Base-by-base conservation (phyloP, 1,284 basidiomycete species). In the Anthracocystis walkeri region DNA sequence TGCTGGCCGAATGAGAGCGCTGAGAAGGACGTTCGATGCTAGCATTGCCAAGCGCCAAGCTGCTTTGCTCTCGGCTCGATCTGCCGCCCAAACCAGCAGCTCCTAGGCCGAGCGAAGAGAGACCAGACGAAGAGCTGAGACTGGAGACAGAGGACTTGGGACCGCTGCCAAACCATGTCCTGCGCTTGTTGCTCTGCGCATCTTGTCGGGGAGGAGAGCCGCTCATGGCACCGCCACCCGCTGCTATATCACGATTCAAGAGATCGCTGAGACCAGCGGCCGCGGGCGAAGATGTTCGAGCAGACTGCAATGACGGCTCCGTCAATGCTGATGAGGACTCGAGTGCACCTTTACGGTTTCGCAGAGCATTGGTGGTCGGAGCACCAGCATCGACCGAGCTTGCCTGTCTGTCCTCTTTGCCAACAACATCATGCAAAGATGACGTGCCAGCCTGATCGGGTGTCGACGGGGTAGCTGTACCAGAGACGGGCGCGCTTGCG, bases 11-110 rank as follows among this genome's bases (percentile, higher is more conserved):
- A 49, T 72, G 54, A 2, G 58, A 58, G 12, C 64, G 68, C n/a
- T 67, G 65, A 5, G 57, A 65, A 11, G 65, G 72, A 23, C 72
- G 61, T 25, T 75, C 66, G 21, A 80, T 72, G 57, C 78, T 80
- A 31, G 80, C 80, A 38, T 71, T 80, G 18, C 80, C 80, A 33
- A 79, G 74, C 3, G 80, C 80, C 25, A 82, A 50, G 53, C 80
- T 82, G 51, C 79, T 79, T 40, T 81, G 77, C 48, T 77, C 75
- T 12, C 74, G 61, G 14, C 33, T 54, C 23, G 57, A 63, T 35
- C 67, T 63, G 7, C 59, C 64, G 6, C 59, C 65, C 8, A 73
- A 57, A 1, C 52, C 11, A 23, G 51, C 61, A 14, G 72, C 54
- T 16, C 62, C 58, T 12, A 75, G 44, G 10, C 66, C 66, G 33